These are phyloP conservation scores for Bodo saltans DNA, from an alignment of 78 protist genomes.

Conservation along the genomic window DNA sequence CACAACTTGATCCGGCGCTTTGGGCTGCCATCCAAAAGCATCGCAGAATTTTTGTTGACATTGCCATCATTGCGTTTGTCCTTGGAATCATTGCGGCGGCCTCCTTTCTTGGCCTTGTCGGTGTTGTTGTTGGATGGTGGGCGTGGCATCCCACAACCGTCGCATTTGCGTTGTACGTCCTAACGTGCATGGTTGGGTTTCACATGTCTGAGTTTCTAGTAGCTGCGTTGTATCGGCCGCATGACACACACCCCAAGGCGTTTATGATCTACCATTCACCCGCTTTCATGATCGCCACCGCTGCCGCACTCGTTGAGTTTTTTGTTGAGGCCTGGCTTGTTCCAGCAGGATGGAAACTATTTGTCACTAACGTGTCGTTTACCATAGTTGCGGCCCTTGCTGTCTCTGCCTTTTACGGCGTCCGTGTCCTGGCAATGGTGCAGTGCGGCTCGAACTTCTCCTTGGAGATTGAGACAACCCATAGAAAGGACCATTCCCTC, in stretches of 20 bases:
- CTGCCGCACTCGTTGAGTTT: not conserved
- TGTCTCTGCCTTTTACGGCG: not conserved
- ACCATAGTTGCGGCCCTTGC: no score
- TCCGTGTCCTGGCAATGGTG: slow-evolving; percentile 18
- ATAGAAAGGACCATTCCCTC: not conserved
- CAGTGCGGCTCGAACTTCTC: slow-evolving; percentile 35
- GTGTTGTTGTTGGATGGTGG: no score
- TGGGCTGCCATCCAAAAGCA: no score
- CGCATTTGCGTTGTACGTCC: not conserved
- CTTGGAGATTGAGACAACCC: not conserved
- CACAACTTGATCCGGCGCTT: no score
- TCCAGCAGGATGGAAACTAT: not conserved
- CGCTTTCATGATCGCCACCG: not conserved
- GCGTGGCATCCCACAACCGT: no score
- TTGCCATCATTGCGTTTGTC: no score
- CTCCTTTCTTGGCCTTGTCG: no score
- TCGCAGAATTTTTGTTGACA: no score
- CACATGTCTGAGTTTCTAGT: not conserved
- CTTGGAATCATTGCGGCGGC: no score
- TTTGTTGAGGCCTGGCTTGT: not conserved
- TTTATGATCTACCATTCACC: not conserved
- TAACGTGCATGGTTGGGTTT: not conserved
- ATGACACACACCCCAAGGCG: not conserved
- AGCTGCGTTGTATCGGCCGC: not conserved
- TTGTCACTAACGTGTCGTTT: not conserved